Conservation (phyloP, 2,329 filamentous ascomycete genomes). For the Microdochium bolleyi region DNA sequence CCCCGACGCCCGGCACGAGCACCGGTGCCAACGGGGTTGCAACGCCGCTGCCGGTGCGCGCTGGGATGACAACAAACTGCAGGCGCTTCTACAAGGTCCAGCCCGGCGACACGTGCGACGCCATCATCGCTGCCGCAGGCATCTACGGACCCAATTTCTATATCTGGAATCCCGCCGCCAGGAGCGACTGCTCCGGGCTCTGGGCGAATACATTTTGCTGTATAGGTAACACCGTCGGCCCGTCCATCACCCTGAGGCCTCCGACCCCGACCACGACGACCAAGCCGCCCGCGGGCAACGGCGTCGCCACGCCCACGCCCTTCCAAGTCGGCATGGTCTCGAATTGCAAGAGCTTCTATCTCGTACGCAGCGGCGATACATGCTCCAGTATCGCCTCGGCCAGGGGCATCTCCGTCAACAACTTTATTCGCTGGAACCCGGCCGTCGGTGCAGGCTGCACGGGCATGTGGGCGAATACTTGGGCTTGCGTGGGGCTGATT, state of each 20-base stretch:
- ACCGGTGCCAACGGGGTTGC: neutral
- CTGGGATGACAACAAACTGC: neutral
- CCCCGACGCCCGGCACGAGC: neutral
- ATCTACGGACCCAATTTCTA: conserved; percentile 1
- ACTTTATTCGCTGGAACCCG: conserved; percentile 8
- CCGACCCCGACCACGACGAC: neutral
- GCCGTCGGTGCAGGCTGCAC: conserved; percentile 5
- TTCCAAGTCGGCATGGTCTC: conserved; percentile 1
- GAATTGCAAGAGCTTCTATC: conserved; percentile 9
- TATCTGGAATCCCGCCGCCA: neutral
- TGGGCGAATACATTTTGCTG: neutral
- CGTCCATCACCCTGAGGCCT: neutral
- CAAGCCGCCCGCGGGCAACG: neutral
- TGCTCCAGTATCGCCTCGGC: conserved; percentile 5
- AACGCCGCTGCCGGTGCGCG: neutral
- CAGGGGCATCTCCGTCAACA: conserved; percentile 5
- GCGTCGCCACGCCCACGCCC: conserved; percentile 2
- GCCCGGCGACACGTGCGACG: neutral
- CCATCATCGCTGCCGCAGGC: neutral
- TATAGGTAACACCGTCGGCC: neutral
- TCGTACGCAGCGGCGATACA: conserved; percentile 5
- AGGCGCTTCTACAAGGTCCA: neutral
- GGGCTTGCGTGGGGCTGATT: neutral
- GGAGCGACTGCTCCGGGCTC: neutral
- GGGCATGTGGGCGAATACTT: neutral